Percentiles rank a stretch among this genome's conserved stretches.
Evolutionary conservation across 2,329 filamentous ascomycete genomes (phyloP).

Genomic region (Hortaea sp.): DNA sequence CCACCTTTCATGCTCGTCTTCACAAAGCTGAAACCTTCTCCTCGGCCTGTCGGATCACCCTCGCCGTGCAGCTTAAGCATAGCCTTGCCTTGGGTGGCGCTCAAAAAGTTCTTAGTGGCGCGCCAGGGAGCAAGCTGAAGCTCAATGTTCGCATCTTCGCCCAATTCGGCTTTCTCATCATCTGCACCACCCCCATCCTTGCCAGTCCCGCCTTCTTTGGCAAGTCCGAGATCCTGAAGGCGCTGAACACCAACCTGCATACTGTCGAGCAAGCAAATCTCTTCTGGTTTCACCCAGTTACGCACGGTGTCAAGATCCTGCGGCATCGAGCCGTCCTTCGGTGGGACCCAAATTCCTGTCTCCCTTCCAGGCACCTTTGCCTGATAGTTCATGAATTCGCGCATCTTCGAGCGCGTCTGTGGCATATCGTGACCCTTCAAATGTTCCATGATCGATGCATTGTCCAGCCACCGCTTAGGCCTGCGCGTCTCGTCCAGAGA

Average conservation of each 20-base stretch:
- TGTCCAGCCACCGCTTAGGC: slow-evolving; percentile 59
- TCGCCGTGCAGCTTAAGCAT: slow-evolving; percentile 94
- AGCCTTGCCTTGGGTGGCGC: slow-evolving; percentile 86
- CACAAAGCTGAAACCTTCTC: slow-evolving; percentile 92
- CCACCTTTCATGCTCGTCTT: slow-evolving; percentile 98
- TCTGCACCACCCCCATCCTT: slow-evolving; percentile 47
- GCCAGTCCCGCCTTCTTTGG: slow-evolving; percentile 12
- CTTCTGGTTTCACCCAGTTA: slow-evolving; percentile 85
- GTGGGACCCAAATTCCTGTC: slow-evolving; percentile 61
- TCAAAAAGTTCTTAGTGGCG: slow-evolving; percentile 90
- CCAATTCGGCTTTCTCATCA: slow-evolving; percentile 47
- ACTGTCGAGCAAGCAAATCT: slow-evolving; percentile 85
- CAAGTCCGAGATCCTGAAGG: slow-evolving; percentile 72
- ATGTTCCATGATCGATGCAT: slow-evolving; percentile 50
- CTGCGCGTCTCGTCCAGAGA: slow-evolving; percentile 55
- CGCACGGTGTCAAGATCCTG: slow-evolving; percentile 75
- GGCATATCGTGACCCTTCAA: slow-evolving; percentile 89
- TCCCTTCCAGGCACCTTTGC: slow-evolving; percentile 68
- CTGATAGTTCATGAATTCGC: slow-evolving; percentile 88
- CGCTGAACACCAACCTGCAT: slow-evolving; percentile 95
- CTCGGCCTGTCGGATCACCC: slow-evolving; percentile 86
- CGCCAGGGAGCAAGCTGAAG: slow-evolving; percentile 93
- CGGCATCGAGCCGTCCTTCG: slow-evolving; percentile 51
- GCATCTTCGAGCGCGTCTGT: slow-evolving; percentile 92
- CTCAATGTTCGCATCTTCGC: slow-evolving; percentile 65